phyloP scores from a whole-genome alignment of 2,329 filamentous ascomycete genomes.

The Cadophora sp. region DNA sequence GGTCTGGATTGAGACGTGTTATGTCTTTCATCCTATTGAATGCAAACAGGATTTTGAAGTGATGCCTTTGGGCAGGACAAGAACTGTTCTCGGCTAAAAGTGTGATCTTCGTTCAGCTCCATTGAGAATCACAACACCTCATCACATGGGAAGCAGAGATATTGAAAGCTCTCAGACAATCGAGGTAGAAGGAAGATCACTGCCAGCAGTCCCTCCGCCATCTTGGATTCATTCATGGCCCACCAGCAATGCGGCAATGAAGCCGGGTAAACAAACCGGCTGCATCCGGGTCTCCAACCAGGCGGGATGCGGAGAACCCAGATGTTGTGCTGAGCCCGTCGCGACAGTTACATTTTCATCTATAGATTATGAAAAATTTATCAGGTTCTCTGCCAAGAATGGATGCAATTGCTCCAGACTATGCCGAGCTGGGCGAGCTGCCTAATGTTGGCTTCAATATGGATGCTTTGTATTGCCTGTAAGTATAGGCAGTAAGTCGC shows the following conservation, averaged over 20 bases:
- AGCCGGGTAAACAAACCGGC: neutral
- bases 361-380: neutral
- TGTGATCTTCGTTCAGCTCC: too few species aligned
- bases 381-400: neutral
- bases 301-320: neutral
- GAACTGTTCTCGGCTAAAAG: neutral
- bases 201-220: neutral
- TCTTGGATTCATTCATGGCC: neutral
- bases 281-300: neutral
- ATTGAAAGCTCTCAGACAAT: neutral
- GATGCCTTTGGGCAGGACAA: neutral
- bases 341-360: neutral
- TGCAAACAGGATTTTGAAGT: too few species aligned
- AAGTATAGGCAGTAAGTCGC: neutral
- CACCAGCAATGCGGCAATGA: neutral
- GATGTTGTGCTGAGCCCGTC: neutral
- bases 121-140: neutral
- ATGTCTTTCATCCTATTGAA: too few species aligned
- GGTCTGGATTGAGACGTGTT: too few species aligned
- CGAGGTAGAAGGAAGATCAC: neutral
- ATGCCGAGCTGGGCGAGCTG: neutral
- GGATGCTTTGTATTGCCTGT: neutral
- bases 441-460: neutral
- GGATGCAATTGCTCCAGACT: neutral
- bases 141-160: neutral